A percentile compares a stretch with the other conserved stretches of the same genome.
These are phyloP conservation scores for Neocucurbitaria cava DNA, from an alignment of 2,329 filamentous ascomycete genomes.

Conservation along the genomic window DNA sequence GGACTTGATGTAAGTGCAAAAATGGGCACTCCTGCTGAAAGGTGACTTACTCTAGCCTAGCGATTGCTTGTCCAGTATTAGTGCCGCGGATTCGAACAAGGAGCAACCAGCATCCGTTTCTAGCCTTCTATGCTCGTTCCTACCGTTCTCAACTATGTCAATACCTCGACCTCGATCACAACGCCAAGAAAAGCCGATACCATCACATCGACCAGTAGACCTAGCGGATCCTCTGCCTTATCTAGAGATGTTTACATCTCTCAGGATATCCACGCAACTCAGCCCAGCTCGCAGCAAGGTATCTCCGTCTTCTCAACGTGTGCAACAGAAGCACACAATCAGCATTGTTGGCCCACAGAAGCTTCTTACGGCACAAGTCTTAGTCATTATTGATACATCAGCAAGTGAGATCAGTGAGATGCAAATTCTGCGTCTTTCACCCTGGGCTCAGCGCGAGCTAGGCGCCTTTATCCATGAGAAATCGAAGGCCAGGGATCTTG, in stretches of 20 bases:
- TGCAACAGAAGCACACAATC: slow-evolving; percentile 58
- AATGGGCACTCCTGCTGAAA: not conserved
- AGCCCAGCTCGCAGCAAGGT: slow-evolving; percentile 27
- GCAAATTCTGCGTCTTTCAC: slow-evolving; percentile 62
- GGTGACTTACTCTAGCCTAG: slow-evolving; percentile 21
- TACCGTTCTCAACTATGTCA: slow-evolving; percentile 44
- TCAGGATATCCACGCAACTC: slow-evolving; percentile 66
- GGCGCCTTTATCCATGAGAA: slow-evolving; percentile 58
- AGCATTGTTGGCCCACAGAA: slow-evolving; percentile 59
- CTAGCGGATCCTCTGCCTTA: slow-evolving; percentile 72
- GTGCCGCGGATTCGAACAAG: slow-evolving; percentile 18
- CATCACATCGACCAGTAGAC: slow-evolving; percentile 70
- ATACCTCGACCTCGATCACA: slow-evolving; percentile 33
- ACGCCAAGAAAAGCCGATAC: slow-evolving; percentile 49
- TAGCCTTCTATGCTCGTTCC: slow-evolving; percentile 48
- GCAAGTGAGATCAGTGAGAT: slow-evolving; percentile 61
- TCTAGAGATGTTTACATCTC: slow-evolving; percentile 73
- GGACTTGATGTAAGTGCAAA: slow-evolving; percentile 30
- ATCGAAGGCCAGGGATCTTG: slow-evolving; percentile 60
- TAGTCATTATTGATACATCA: slow-evolving; percentile 59
- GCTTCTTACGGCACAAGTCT: slow-evolving; percentile 64
- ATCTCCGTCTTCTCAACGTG: slow-evolving; percentile 14
- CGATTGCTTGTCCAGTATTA: slow-evolving; percentile 32
- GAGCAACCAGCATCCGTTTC: slow-evolving; percentile 37
- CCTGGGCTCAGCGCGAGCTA: slow-evolving; percentile 66